Evolutionary conservation across 2,329 filamentous ascomycete genomes (phyloP).

Genomic region (Calonectria pauciramosa): DNA sequence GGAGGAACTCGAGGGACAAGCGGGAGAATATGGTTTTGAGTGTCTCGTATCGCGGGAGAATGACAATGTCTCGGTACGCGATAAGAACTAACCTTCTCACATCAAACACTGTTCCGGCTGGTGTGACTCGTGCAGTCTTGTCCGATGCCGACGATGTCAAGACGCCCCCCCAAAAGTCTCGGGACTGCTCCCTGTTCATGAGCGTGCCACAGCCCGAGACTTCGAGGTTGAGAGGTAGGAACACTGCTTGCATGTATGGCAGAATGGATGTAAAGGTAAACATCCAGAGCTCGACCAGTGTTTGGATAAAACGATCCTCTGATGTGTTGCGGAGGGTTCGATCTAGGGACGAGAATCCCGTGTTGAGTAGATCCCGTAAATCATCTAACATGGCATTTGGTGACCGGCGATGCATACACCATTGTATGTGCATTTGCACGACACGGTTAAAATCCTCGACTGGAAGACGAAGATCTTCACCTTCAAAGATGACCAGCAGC

Average conservation of each 20-base stretch:
- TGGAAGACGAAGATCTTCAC: conserved; percentile 82
- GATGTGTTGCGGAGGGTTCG: conserved; percentile 83
- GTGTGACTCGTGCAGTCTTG: conserved; percentile 58
- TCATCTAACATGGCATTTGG: conserved; percentile 82
- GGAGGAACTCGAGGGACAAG: conserved; percentile 84
- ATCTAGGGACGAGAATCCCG: conserved; percentile 89
- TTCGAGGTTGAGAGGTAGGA: conserved; percentile 92
- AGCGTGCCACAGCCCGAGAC: conserved; percentile 88
- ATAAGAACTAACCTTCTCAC: conserved; percentile 90
- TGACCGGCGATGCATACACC: conserved; percentile 80
- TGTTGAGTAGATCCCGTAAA: conserved; percentile 79
- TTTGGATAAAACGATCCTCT: conserved; percentile 90
- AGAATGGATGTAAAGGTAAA: conserved; percentile 91
- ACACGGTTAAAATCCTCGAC: conserved; percentile 88
- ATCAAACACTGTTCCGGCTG: conserved; percentile 75
- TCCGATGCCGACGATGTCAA: conserved; percentile 57
- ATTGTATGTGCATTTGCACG: conserved; percentile 83
- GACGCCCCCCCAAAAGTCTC: conserved; percentile 90
- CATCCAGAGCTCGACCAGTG: conserved; percentile 94
- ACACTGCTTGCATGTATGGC: conserved; percentile 95
- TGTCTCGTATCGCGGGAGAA: conserved; percentile 89
- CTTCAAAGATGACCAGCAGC: conserved; percentile 83
- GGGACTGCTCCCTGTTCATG: conserved; percentile 82
- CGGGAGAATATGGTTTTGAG: conserved; percentile 93
- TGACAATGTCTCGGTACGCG: conserved; percentile 88